Percentiles rank a stretch among this genome's conserved stretches.
phyloP scores from a whole-genome alignment of 2,329 filamentous ascomycete genomes.

The Alternaria brassicae region DNA sequence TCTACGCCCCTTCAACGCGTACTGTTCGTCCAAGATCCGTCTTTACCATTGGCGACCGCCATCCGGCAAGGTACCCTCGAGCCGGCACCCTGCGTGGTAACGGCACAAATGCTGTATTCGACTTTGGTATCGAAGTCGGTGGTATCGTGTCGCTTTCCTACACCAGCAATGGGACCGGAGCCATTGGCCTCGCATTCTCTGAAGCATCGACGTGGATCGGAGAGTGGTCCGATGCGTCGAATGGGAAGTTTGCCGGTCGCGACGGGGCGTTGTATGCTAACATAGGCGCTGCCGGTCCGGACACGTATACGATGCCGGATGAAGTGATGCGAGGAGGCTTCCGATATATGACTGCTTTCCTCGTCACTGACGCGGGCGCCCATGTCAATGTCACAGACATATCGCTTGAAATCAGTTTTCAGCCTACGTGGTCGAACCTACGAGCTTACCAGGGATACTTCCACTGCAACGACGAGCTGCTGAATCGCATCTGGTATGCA shows the following conservation, averaged over 20 bases:
- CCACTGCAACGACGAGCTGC: constrained; percentile 47
- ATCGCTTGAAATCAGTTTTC: constrained; percentile 56
- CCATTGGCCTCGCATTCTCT: constrained; percentile 52
- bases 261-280: constrained; percentile 58
- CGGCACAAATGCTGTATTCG: constrained; percentile 63
- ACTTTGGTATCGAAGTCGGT: constrained; percentile 66
- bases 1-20: constrained; percentile 62
- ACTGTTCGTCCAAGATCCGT: constrained; percentile 57
- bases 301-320: constrained; percentile 55
- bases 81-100: constrained; percentile 52
- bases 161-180: constrained; percentile 48
- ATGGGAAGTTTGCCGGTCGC: constrained; percentile 48
- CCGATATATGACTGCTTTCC: constrained; percentile 60
- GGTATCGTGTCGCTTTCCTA: constrained; percentile 63
- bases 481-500: constrained; percentile 66
- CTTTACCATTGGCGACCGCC: constrained; percentile 45
- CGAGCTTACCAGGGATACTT: constrained; percentile 51
- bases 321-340: constrained; percentile 60
- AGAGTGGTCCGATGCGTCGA: constrained; percentile 54
- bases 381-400: constrained; percentile 52
- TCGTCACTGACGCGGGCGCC: constrained; percentile 46
- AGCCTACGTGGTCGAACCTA: constrained; percentile 59
- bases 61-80: constrained; percentile 37
- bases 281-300: constrained; percentile 44
- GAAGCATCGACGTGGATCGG: constrained; percentile 55